phyloP scores from a whole-genome alignment of 441 rosid genomes.

The Pelargonium australe region DNA sequence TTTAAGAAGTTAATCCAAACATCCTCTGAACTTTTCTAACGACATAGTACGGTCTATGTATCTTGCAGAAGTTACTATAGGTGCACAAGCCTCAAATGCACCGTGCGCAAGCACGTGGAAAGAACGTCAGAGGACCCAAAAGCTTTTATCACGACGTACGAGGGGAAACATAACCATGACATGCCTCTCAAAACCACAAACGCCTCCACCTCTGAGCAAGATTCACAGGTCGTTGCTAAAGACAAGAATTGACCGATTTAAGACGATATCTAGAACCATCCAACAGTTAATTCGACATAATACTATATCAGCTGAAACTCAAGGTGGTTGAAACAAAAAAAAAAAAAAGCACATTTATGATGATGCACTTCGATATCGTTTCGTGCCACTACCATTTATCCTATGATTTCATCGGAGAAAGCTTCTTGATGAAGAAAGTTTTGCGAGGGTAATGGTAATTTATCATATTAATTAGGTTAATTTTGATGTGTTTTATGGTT shows the following conservation, averaged over 20 bases:
- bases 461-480: too few relatives aligned
- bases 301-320: neutral
- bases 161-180: constrained; percentile 88
- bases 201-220: neutral
- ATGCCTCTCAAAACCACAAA: constrained; percentile 41
- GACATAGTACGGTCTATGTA: too few relatives aligned
- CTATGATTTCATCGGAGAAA: too few relatives aligned
- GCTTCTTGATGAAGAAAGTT: too few relatives aligned
- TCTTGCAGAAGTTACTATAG: constrained; percentile 80
- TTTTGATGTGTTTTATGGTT: too few relatives aligned
- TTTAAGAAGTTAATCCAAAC: too few relatives aligned
- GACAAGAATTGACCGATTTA: neutral
- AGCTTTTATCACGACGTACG: constrained; percentile 83
- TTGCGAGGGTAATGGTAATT: too few relatives aligned
- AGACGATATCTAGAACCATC: neutral
- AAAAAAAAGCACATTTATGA: too few relatives aligned
- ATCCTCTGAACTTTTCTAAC: too few relatives aligned
- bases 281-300: neutral
- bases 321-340: neutral
- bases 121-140: constrained; percentile 75
- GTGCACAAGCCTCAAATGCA: constrained; percentile 72
- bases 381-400: too few relatives aligned
- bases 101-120: constrained; percentile 84
- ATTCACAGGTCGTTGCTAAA: neutral
- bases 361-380: too few relatives aligned